These are phyloP conservation scores for Epithele typhae DNA, from an alignment of 768 basidiomycete species.

Conservation along the genomic window DNA sequence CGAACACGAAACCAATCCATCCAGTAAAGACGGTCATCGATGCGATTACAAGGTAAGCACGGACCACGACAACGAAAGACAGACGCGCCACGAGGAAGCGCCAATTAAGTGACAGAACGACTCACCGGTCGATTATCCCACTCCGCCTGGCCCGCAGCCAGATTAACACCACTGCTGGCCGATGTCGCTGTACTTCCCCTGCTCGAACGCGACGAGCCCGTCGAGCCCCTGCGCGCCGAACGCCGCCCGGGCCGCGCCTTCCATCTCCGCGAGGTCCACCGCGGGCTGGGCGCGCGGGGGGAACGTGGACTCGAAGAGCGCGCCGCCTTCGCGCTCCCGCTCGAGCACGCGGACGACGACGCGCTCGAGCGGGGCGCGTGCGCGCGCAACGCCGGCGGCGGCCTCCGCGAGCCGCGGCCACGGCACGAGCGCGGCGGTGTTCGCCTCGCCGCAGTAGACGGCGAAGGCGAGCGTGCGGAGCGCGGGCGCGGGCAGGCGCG, in stretches of 20 bases:
- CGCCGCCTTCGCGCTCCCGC: constrained; percentile 1
- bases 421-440: constrained; percentile 2
- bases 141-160: too few relatives aligned
- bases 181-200: too few relatives aligned
- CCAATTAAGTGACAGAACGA: too few relatives aligned
- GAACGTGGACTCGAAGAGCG: not conserved
- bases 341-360: constrained; percentile 5
- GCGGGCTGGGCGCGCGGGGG: not conserved
- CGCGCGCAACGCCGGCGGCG: constrained; percentile 1
- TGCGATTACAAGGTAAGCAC: too few relatives aligned
- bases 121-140: too few relatives aligned
- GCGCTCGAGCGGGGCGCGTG: not conserved
- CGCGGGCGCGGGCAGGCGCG: constrained; percentile 8
- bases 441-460: constrained; percentile 6
- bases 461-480: constrained; percentile 8
- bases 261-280: constrained; percentile 8
- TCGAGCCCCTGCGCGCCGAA: constrained; percentile 10
- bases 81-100: too few relatives aligned
- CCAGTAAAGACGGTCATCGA: too few relatives aligned
- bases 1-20: not conserved
- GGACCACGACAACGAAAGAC: too few relatives aligned
- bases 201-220: not conserved
- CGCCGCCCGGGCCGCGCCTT: constrained; percentile 2
- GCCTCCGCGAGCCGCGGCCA: constrained; percentile 8
- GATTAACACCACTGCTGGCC: too few relatives aligned